A percentile compares a stretch with the other conserved stretches of the same genome.
Conservation (phyloP, 768 basidiomycete genomes). For the Lanmaoa rubissima region DNA sequence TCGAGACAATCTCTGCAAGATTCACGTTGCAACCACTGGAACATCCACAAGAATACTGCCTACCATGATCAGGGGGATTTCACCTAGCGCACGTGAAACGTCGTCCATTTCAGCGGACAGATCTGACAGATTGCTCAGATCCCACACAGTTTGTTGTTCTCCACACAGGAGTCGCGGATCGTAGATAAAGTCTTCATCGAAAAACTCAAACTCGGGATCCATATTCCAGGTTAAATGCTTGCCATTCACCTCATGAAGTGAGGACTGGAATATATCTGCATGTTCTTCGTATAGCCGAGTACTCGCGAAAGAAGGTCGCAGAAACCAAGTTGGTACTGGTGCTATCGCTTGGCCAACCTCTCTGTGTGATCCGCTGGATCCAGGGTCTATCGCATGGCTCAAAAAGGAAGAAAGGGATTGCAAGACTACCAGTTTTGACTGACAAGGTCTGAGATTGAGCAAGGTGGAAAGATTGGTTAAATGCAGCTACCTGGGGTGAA, state of each 20-base stretch:
- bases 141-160: constrained; percentile 28
- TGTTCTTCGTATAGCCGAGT: constrained; percentile 53
- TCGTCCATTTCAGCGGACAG: constrained; percentile 16
- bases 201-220: constrained; percentile 24
- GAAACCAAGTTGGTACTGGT: constrained; percentile 57
- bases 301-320: constrained; percentile 57
- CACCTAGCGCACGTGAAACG: constrained; percentile 12
- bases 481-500: constrained; percentile 50
- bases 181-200: constrained; percentile 32
- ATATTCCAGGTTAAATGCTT: constrained; percentile 26
- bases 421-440: constrained; percentile 81
- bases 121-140: constrained; percentile 34
- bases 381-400: constrained; percentile 38
- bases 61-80: constrained; percentile 29
- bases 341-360: constrained; percentile 11
- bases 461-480: not conserved
- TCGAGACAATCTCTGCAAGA: constrained; percentile 53
- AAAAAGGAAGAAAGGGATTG: constrained; percentile 72
- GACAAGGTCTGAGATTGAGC: constrained; percentile 9
- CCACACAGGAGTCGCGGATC: constrained; percentile 17
- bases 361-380: constrained; percentile 15
- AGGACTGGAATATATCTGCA: constrained; percentile 42
- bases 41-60: constrained; percentile 17
- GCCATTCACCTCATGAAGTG: constrained; percentile 3
- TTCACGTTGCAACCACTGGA: constrained; percentile 12